Evolutionary conservation across 2,329 filamentous ascomycete genomes (phyloP), one percentile per base, ranked within the genome.

Genomic region (Aspergillus quadrilineatus): DNA sequence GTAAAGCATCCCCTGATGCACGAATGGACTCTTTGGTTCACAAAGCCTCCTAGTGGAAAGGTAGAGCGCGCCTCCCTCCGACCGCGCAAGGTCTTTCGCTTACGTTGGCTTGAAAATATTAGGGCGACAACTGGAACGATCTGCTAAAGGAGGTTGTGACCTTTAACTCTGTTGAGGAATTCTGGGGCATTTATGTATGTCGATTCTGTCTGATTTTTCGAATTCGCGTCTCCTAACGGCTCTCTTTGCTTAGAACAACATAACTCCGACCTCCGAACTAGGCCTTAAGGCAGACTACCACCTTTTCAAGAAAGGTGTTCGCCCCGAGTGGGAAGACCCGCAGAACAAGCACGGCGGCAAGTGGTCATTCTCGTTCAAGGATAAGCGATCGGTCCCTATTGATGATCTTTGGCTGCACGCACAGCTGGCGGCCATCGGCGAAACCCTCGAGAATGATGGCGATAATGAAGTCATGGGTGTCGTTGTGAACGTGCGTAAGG

Each of bases 341-440:
- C 92, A 97, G 81, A 99, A 99, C 82, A 99, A 97, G 85, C 92
- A 97, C 75, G 94, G 94, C 67, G 94, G 94, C 78, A 97, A 97
- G 79, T 99, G 94, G 94, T 92, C 93, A 28, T 97, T 95, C 80
- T 89, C 90, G 70, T 97, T 96, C 87, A 96, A 95, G 82, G 91
- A 97, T 68, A 97, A 96, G 85, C 88, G 89, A 71, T 85, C 82
- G 65, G 85, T 96, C 73, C 90, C 93, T 67, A 95, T 97, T 75
- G 93, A 99, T 73, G 89, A 93, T 57, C 84, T 96, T 54, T 99
- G 94, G 94, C 86, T 99, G 59, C 90, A 97, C 75, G 90, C 96
- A 61, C 96, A 99, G 87, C 88, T 99, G 67, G 87, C 89, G 32
- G 94, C 92, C 55, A 97, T 99, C 65, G 94, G 94, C 70, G 95